Base-by-base conservation (phyloP, 2,329 filamentous ascomycete species). In the Tolypocladium guangdongense region DNA sequence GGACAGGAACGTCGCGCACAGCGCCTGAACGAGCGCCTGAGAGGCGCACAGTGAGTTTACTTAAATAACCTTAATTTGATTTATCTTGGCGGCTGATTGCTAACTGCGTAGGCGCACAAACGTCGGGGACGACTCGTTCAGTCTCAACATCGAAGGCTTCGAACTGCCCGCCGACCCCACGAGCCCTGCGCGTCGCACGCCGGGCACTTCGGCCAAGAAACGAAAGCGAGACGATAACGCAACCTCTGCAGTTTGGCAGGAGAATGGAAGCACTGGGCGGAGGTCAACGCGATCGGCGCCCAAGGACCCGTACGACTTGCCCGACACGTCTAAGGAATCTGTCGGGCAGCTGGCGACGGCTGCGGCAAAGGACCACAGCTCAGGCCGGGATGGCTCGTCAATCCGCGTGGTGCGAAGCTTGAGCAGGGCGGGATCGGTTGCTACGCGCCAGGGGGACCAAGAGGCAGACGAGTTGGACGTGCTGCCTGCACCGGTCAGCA, bases 1-100 rank as follows among this genome's bases (percentile, higher is more conserved):
- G 68, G 65, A 57, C 66, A 66, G 52, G 66, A 69, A 80, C 77
- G 74, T 63, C 80, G 82, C 59, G 78, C 81, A 60, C 80, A 83
- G 64, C 80, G 81, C 62, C 76, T 84, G 71, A 80, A 81, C 57
- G 76, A 83, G 69, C 81, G 82, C 63, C 78, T 86, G 64, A 81
- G 82, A 57, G 82, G 82, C 56, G 81, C 82, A 43, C 79, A 81
- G 81, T 83, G 73, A 59, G 78, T 66, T 14, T 32, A 2, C 16
- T 11, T 33, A 2, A 20, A n/a, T 14, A 7, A 30, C 4, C 4
- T 4, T 22, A 7, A 7, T 6, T 32, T 2, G 5, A 12, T 2
- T 37, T 4, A 22, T 18, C 1, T n/a, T 47, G 20, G 32, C 4
- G 12, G 7, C 20, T 24, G 16, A 16, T 39, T 43, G 30, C 50